Conservation (phyloP, 305 asterid genomes). For the Rubia balearica region DNA sequence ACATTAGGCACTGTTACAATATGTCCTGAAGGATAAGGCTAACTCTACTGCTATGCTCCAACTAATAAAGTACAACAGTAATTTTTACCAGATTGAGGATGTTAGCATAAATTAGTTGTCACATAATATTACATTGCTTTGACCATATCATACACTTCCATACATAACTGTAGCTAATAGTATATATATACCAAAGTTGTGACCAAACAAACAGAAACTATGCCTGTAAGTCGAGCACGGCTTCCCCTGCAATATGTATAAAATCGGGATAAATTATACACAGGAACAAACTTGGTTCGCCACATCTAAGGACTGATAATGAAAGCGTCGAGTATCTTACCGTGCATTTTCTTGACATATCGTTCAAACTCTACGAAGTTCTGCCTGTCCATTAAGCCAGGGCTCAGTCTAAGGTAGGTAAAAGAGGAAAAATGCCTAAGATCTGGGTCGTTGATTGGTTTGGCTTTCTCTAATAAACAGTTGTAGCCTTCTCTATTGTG, state of each 20-base stretch:
- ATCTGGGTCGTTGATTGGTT: slow-evolving; percentile 66
- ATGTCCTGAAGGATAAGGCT: neutral
- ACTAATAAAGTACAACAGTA: neutral
- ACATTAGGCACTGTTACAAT: neutral
- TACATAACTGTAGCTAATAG: slow-evolving; percentile 10
- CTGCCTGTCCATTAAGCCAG: slow-evolving; percentile 49
- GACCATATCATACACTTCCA: slow-evolving; percentile 18
- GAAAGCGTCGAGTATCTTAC: slow-evolving; percentile 23
- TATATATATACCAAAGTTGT: neutral
- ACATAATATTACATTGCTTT: slow-evolving; percentile 5
- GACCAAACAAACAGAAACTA: slow-evolving; percentile 14
- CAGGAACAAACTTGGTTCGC: neutral
- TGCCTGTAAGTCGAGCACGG: slow-evolving; percentile 29
- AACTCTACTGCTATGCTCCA: neutral
- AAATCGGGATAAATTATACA: neutral
- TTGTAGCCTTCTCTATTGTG: slow-evolving; percentile 52
- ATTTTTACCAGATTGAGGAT: neutral
- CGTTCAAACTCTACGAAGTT: slow-evolving; percentile 61
- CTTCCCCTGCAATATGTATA: slow-evolving; percentile 32
- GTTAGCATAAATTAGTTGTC: neutral
- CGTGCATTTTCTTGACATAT: slow-evolving; percentile 80
- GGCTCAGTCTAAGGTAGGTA: slow-evolving; percentile 58
- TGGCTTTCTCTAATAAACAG: slow-evolving; percentile 61
- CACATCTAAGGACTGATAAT: neutral
- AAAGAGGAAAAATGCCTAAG: slow-evolving; percentile 62